Conservation (phyloP, 2,329 filamentous ascomycete species). For the Talaromyces albobiverticillius region DNA sequence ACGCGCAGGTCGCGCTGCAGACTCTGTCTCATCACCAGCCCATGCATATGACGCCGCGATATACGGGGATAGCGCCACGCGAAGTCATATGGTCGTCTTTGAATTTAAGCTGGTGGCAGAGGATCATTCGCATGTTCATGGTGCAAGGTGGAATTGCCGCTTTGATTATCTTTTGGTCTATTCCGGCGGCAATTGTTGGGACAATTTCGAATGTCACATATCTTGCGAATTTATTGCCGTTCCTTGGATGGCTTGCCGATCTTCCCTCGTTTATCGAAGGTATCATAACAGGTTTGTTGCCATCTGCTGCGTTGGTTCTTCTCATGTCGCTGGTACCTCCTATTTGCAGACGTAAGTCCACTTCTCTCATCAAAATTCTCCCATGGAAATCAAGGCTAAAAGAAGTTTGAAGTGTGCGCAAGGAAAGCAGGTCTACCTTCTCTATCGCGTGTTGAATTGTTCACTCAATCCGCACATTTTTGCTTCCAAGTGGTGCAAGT, state of each 20-base stretch:
- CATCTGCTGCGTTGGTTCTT: conserved; percentile 72
- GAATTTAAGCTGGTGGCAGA: conserved; percentile 78
- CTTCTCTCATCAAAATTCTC: neutral
- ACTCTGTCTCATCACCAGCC: conserved; percentile 80
- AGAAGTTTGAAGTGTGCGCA: conserved; percentile 60
- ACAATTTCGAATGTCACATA: conserved; percentile 81
- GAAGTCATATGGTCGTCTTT: conserved; percentile 91
- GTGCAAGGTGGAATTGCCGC: conserved; percentile 68
- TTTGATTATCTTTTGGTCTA: conserved; percentile 82
- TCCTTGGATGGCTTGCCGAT: conserved; percentile 70
- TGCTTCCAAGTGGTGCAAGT: conserved; percentile 71
- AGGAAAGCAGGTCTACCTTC: conserved; percentile 78
- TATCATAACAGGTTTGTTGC: conserved; percentile 79
- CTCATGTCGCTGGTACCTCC: conserved; percentile 84
- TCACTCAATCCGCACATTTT: conserved; percentile 89
- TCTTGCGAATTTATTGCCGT: conserved; percentile 53
- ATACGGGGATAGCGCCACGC: conserved; percentile 74
- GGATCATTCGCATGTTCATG: conserved; percentile 67
- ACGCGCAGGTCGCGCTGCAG: conserved; percentile 83
- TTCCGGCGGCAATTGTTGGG: conserved; percentile 75
- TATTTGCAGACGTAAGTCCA: conserved; percentile 67
- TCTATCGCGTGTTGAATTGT: conserved; percentile 74
- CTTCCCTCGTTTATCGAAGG: conserved; percentile 71
- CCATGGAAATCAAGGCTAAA: neutral
- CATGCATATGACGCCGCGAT: conserved; percentile 82